Conservation (phyloP, 345 rosid species). For the Aquilaria sinensis region DNA sequence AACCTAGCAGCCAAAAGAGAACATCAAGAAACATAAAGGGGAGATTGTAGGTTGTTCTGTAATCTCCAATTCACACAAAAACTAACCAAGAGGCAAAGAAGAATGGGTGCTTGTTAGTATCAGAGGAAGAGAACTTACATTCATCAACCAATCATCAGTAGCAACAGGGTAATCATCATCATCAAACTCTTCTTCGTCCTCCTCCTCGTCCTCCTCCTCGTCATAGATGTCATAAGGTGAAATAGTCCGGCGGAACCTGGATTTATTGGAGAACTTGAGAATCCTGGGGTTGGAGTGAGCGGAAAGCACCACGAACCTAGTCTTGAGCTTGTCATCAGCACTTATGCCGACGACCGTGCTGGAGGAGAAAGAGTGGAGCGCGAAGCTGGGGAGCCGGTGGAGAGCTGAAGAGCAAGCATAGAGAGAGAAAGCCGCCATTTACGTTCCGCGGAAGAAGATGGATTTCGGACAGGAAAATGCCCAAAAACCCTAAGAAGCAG, state of each 20-base stretch:
- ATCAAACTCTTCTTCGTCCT: slow-evolving; percentile 27
- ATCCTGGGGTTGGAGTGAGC: slow-evolving; percentile 76
- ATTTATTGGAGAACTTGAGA: slow-evolving; percentile 66
- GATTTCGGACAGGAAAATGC: slow-evolving; percentile 23
- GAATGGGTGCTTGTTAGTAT: not conserved
- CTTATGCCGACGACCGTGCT: not conserved
- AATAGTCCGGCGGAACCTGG: slow-evolving; percentile 43
- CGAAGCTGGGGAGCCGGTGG: slow-evolving; percentile 12
- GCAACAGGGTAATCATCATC: slow-evolving; percentile 22
- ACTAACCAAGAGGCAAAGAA: too few species aligned
- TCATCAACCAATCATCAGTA: slow-evolving; percentile 43
- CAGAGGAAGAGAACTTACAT: slow-evolving; percentile 37
- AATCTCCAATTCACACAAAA: too few species aligned
- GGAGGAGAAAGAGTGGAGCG: slow-evolving; percentile 12
- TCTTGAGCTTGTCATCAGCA: slow-evolving; percentile 1
- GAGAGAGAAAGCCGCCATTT: slow-evolving; percentile 44
- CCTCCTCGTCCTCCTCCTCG: slow-evolving; percentile 27
- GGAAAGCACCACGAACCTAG: slow-evolving; percentile 43
- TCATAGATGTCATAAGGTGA: slow-evolving; percentile 43
- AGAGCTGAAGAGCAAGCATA: slow-evolving; percentile 14
- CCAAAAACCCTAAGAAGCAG: slow-evolving; percentile 34
- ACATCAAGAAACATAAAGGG: too few species aligned
- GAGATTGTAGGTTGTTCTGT: too few species aligned
- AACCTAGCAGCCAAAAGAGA: too few species aligned
- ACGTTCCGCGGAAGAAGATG: slow-evolving; percentile 3